A percentile compares a stretch with the other conserved stretches of the same genome.
These are phyloP conservation scores for Aspergillus awamori DNA, from an alignment of 2,329 filamentous ascomycete genomes.

Conservation along the genomic window DNA sequence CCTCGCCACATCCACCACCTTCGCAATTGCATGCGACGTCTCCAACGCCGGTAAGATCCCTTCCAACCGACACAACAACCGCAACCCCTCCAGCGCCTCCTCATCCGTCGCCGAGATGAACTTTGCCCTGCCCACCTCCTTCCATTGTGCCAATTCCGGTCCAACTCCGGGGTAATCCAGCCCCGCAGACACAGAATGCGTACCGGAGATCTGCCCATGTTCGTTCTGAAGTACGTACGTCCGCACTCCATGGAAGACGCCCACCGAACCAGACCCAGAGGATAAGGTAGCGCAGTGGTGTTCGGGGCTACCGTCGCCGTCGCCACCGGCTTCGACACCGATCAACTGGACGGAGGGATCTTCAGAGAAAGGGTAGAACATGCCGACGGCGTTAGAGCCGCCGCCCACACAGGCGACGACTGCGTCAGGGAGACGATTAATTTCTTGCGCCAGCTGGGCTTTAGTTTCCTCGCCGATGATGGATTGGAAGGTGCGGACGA, in stretches of 20 bases:
- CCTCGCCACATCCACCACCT: conserved; percentile 84
- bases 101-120: conserved; percentile 88
- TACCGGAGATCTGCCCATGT: conserved; percentile 86
- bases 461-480: conserved; percentile 94
- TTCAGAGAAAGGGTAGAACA: conserved; percentile 92
- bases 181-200: conserved; percentile 90
- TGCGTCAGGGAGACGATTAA: conserved; percentile 84
- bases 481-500: conserved; percentile 95
- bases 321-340: conserved; percentile 90
- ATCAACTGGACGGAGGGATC: conserved; percentile 80
- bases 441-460: conserved; percentile 76
- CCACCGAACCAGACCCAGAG: conserved; percentile 79
- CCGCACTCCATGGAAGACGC: conserved; percentile 91
- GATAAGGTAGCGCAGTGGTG: conserved; percentile 82
- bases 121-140: conserved; percentile 78
- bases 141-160: conserved; percentile 87
- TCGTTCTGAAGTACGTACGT: conserved; percentile 91
- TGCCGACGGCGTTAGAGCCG: conserved; percentile 88
- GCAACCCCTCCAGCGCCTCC: conserved; percentile 83
- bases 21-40: conserved; percentile 85
- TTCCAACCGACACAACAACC: conserved; percentile 79
- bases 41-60: conserved; percentile 96
- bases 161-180: conserved; percentile 95
- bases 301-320: conserved; percentile 69
- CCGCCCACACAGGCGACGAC: conserved; percentile 96